Evolutionary conservation across 2,329 filamentous ascomycete genomes (phyloP), one percentile per base, ranked within the genome.

Genomic region (Aspergillus uvarum): DNA sequence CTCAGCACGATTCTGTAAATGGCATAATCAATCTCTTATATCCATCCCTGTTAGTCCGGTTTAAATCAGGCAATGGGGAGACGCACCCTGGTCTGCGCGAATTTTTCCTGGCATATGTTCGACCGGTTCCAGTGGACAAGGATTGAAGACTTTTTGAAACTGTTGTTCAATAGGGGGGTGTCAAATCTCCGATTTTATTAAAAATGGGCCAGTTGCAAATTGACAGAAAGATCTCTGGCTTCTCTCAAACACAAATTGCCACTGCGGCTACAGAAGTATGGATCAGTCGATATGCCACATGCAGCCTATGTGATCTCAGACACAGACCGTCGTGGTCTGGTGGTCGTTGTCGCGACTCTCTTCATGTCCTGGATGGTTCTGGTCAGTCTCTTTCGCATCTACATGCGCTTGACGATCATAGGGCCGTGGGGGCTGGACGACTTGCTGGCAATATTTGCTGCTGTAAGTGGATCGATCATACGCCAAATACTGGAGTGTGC

Each of bases 301-400:
- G 54, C 59, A 8, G 58, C 61, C 2, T 68, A 66, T 51, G 48
- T 50, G 22, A 52, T 68, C 47, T 56, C 59, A 11, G 44, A 64
- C 8, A 65, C 62, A 4, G 64, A 68, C 52, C 61, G 60, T 32
- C 57, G 62, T 24, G 65, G 65, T 14, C 21, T 61, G 53, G 54
- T 67, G 47, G 58, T 63, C 1, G 65, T 68, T 48, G 53, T 56
- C 21, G 58, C 66, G 4, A 64, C 60, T 2, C 29, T 68, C 8
- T 66, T 68, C 31, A 66, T 68, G 65, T 66, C 64, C n/a, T 67
- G 65, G 65, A 68, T 67, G 63, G 53, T 65, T 2, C 24, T 64
- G 14, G 63, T 64, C 16, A 59, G 52, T 7, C 52, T 67, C 8
- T 59, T 65, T 29, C 66, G 65, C 24, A 56, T 68, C 24, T 69